Conservation (phyloP, 768 basidiomycete genomes). For the Russula sp. region DNA sequence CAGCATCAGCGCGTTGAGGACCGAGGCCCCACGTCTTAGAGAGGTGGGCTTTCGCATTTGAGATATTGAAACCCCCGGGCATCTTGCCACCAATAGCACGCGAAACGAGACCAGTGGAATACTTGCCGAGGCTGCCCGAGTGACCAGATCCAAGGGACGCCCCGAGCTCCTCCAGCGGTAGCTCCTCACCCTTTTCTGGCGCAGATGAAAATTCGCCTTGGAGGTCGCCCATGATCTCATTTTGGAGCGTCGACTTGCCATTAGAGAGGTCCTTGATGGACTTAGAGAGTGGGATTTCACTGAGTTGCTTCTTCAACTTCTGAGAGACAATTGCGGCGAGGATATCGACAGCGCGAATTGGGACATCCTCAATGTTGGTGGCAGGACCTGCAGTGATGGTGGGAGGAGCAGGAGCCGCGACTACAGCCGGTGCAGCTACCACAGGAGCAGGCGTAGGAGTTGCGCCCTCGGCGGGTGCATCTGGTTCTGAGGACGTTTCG, state of each 20-base stretch:
- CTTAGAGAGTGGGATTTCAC: conserved; percentile 85
- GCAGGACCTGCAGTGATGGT: conserved; percentile 36
- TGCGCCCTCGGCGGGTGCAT: conserved; percentile 27
- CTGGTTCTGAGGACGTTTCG: conserved; percentile 31
- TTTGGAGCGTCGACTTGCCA: conserved; percentile 97
- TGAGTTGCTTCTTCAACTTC: conserved; percentile 93
- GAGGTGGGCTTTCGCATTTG: conserved; percentile 82
- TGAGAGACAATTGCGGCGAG: conserved; percentile 87
- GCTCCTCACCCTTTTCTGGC: conserved; percentile 97
- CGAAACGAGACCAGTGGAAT: conserved; percentile 83
- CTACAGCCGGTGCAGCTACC: conserved; percentile 31
- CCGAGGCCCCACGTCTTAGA: conserved; percentile 96
- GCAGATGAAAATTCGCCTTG: conserved; percentile 92
- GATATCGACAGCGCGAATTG: conserved; percentile 86
- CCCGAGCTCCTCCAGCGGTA: conserved; percentile 93
- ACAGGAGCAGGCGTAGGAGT: conserved; percentile 27
- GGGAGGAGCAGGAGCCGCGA: conserved; percentile 36
- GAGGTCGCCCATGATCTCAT: conserved; percentile 95
- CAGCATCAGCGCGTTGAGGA: conserved; percentile 78
- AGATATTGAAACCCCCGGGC: conserved; percentile 97
- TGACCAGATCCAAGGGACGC: conserved; percentile 75
- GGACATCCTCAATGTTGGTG: conserved; percentile 78
- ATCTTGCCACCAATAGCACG: conserved; percentile 93
- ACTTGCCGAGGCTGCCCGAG: conserved; percentile 85
- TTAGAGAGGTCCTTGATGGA: conserved; percentile 98